Base-by-base conservation (phyloP, 495 filamentous ascomycete species). In the Neurospora pannonica region DNA sequence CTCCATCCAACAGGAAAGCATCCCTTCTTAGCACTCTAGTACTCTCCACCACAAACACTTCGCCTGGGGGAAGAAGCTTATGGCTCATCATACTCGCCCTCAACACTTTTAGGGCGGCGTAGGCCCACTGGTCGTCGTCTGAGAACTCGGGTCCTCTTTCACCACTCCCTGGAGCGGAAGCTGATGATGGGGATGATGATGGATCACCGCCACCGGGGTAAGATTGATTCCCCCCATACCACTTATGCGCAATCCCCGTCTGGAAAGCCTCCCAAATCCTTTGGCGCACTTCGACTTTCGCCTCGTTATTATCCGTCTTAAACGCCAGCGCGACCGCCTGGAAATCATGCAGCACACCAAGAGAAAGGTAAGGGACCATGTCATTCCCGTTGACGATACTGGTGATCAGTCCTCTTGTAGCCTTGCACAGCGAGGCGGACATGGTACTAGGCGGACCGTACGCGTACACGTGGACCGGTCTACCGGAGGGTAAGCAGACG, bases 391-490 rank as follows among this genome's bases (percentile, higher is more conserved):
- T 89, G 31, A 94, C 87, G 31, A 92, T 85, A 11, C 90, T 93
- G 6, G 92, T 95, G 70, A 95, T 90, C 4, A 95, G 84, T 4
- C 90, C 92, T n/a, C 91, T 86, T 0, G 92, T 94, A 21, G 89
- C 90, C 70, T 88, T 87, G 46, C 91, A 88, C 5, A 95, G 85
- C n/a, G 90, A 88, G 0, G 91, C 88, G 2, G 91, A 94, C 84
- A 94, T 88, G 62, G 89, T 90, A 3, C 90, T 88, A 11, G 92
- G 92, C 11, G 92, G 91, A 4, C 92, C 92, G 78, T 92, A 95
- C 42, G 92, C 91, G 80, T 92, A 95, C 70, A 93, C 92, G 78
- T 93, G 92, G 46, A 93, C 90, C 67, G 89, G 91, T 10, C 92
- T 87, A 67, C 89, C 88, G 0, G 89, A 76, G 24, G 90, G 93